Base-by-base conservation (phyloP, 148 eudicot genomes). In the Chenopodium album region DNA sequence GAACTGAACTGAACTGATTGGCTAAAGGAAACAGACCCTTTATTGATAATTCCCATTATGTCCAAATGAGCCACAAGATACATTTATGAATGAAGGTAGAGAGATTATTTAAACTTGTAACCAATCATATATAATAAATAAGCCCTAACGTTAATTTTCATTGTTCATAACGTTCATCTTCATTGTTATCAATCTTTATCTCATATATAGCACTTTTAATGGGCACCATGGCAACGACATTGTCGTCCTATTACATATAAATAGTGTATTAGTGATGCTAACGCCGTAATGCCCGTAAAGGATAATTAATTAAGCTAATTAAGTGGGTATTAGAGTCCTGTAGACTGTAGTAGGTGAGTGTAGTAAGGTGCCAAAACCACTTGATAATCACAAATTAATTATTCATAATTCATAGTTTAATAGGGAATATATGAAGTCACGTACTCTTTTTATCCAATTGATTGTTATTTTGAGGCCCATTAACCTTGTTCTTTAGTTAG, bases 291-390 rank as follows among this genome's bases (percentile, higher is more conserved):
- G 59, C 26, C 65, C 26, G 44, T 54, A 9, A 75, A 28, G 59
- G 32, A 46, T 37, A 0, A 37, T 59, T 76, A 31, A 62, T 71
- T 70, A 78, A 52, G 66, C 4, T 7, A 26, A 26, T 26, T 26
- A 52, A 56, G 22, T 56, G 62, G 78, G 19, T 37, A 60, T 79
- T 71, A 19, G 13, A 66, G 12, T 47, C 20, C 19, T 52, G 12
- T 14, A 52, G 12, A 56, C 23, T 75, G 82, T 80, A 80, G 76
- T 80, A 80, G 82, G 82, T 80, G 70, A 80, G 65, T 11, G 29
- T 59, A 22, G 46, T 59, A 59, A 80, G 68, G 59, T 17, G 34
- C 72, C 81, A 68, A 47, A 68, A 56, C 23, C 32, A 54, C 37
- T 68, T 9, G 2, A 78, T 48, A 9, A 41, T 17, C 37, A 13